Percentiles rank a stretch among this genome's conserved stretches.
phyloP scores from a whole-genome alignment of 306 rosid genomes.

The Vachellia pachyceras region DNA sequence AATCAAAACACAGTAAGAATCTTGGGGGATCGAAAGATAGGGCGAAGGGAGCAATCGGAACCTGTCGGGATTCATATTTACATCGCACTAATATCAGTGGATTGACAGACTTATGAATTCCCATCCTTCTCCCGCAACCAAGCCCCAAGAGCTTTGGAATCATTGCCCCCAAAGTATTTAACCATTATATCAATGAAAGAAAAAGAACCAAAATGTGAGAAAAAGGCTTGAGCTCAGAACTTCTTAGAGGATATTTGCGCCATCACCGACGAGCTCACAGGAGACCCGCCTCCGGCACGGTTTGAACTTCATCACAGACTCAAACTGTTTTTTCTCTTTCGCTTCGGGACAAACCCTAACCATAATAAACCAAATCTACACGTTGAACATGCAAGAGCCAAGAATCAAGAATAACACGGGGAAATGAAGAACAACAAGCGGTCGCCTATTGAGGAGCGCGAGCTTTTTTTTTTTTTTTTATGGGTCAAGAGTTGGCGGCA shows the following conservation, averaged over 20 bases:
- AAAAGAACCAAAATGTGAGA: not conserved
- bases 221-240: conserved; percentile 78
- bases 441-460: not conserved
- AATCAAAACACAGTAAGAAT: not conserved
- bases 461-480: no score
- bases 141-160: not conserved
- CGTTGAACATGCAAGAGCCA: not conserved
- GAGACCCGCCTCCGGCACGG: conserved; percentile 63
- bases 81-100: conserved; percentile 76
- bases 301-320: conserved; percentile 63
- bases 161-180: not conserved
- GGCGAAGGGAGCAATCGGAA: conserved; percentile 62
- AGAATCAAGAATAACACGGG: no score
- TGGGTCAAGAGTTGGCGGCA: not conserved
- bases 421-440: not conserved
- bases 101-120: conserved; percentile 79
- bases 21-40: not conserved
- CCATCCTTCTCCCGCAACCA: conserved; percentile 65
- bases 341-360: not conserved
- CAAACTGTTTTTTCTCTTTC: not conserved
- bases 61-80: conserved; percentile 90
- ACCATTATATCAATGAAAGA: not conserved
- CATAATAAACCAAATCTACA: not conserved
- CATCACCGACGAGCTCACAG: conserved; percentile 59
- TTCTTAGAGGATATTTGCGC: conserved; percentile 94